Base-by-base conservation (phyloP, 768 basidiomycete genomes). In the Coprinopsis marcescibilis region DNA sequence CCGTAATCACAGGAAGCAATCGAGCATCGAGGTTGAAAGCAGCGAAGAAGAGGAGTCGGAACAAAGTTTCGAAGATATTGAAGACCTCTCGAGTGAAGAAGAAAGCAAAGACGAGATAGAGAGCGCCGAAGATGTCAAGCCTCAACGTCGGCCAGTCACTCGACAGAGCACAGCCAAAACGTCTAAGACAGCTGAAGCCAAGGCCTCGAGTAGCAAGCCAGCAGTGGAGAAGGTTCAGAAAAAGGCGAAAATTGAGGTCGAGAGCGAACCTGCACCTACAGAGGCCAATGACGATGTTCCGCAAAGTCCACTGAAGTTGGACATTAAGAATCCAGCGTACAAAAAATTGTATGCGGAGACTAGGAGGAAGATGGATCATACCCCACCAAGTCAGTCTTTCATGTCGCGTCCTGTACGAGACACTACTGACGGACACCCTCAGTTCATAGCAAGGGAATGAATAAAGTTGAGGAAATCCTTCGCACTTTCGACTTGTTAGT, bases 401-500 rank as follows among this genome's bases (percentile, higher is more conserved):
- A 17, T 14, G 19, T n/a, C n/a, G 20, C 25, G 23, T 40, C 20
- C 49, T 41, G 32, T 3, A 24, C 40, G 20, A 20, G 11, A 11
- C 34, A 21, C 43, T 30, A 35, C 27, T 27, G n/a, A 21, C 17
- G 32, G 45, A 45, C 25, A 40, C 36, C 21, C 17, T 1, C 52
- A 91, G 89, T 89, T 26, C 87, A 91, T 60, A 70, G 64, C 0
- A 68, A 82, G 52, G 71, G 68, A 2, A 73, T 85, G 56, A 79
- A 73, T 34, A 78, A 68, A 52, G 71, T 89, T 3, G 75, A 87
- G 50, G 74, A 85, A 36, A 85, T 89, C 40, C 75, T 91, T 20
- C 78, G 83, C 11, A 75, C 81, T n/a, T 90, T 90, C 55, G 90
- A 91, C 58, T 65, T 86, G 82, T 85, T 56, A 49, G 75, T 60